Base-by-base conservation (phyloP, 2,329 filamentous ascomycete genomes). In the Sarocladium oryzae region DNA sequence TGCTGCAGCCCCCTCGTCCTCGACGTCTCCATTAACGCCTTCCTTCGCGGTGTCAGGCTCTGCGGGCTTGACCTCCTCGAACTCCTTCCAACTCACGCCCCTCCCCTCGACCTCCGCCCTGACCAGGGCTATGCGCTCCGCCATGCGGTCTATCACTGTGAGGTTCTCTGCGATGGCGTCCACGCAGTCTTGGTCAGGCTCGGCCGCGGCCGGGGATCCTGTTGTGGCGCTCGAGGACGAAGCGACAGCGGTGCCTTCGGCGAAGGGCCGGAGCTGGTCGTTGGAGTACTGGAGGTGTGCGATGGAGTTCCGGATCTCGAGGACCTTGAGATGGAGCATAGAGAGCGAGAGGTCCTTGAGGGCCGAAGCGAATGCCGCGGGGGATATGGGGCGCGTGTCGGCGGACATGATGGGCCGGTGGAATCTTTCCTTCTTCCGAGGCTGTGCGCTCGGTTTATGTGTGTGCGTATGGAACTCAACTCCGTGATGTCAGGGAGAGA, bases 161-260 rank as follows among this genome's bases (percentile, higher is more conserved):
- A 83, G 76, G 66, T 90, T 90, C 68, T 91, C 86, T 52, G 69
- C 65, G 62, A 90, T 86, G 53, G 86, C 87, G 53, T 89, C 85
- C 57, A 81, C 70, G 71, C 87, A 91, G 64, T 88, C 86, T 55
- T 74, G 73, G 62, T 91, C 87, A 15, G 82, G 67, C 15, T 53
- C 56, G 32, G 18, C 28, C 46, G 46, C 15, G 26, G 24, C 30
- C n/a, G 30, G 26, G 43, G 6, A 18, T 36, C 15, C 21, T 16
- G 24, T 8, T n/a, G 41, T 26, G 32, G 35, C 11, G 24, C 40
- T 46, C 18, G 60, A 46, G 15, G 52, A 5, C 23, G 53, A 54
- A 37, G 69, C 61, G 0, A 67, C 60, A 2, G 64, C 65, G 20
- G 63, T 61, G 24, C 75, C 76, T 13, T 82, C 75, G 52, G 85